Base-by-base conservation (phyloP, 352 stramenopile genomes). In the Pythium vanterpoolii region DNA sequence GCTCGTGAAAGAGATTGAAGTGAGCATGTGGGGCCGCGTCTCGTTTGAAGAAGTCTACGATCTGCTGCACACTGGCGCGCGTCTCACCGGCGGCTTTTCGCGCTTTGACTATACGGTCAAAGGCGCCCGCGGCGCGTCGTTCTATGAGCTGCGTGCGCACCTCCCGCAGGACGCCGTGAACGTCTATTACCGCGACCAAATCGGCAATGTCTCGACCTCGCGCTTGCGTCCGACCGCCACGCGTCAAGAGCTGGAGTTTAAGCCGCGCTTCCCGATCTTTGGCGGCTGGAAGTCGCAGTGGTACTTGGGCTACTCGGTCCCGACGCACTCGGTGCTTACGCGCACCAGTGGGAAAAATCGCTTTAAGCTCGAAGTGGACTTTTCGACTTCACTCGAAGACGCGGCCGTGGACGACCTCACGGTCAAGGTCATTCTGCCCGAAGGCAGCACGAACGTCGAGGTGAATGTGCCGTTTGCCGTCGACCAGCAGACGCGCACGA, bases 121-220 rank as follows among this genome's bases (percentile, higher is more conserved):
- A 39, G 71, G 83, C 63, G 71, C 82, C 43, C 71, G 62, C 30
- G 80, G 83, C 27, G 82, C 85, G 36, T 95, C 84, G 45, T 96
- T 95, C 65, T 65, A 90, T 48, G 76, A 87, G 54, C 69, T 96
- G 60, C 56, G 70, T 40, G 84, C 85, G 42, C 45, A 77, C 33
- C 60, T 96, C 47, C 87, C 87, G 4, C 79, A 76, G 34, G 72
- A 95, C 45, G 84, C 86, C 23, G 76, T 90, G 9, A 93, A 93
- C 60, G 81, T 96, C 44, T 96, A 96, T 74, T 96, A 96, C 69
- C 85, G 87, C 57, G 87, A 96, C 72, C 81, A 94, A 69, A 96
- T 96, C 50, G 87, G 87, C 39, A 96, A 96, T 63, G 82, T 96
- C 51, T 94, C 86, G 38, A 96, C 85, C 5, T 96, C 87, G 34